Evolutionary conservation across 2,329 filamentous ascomycete genomes (phyloP).

Genomic region (Allantophomopsis lycopodina): DNA sequence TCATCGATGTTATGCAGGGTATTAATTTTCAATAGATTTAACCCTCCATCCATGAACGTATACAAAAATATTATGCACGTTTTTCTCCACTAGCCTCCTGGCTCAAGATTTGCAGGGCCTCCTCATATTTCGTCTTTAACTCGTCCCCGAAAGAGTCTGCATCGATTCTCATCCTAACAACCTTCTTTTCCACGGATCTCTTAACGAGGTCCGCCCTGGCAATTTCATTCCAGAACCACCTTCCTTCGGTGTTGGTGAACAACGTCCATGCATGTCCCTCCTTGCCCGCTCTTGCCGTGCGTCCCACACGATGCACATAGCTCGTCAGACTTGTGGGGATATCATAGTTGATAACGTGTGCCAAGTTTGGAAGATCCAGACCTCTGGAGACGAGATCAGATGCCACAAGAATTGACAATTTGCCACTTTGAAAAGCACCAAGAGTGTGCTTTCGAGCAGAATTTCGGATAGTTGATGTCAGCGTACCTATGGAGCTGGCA

Average conservation of each 20-base stretch:
- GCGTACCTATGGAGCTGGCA: conserved; percentile 45
- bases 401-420: conserved; percentile 65
- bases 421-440: conserved; percentile 46
- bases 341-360: conserved; percentile 90
- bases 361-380: conserved; percentile 66
- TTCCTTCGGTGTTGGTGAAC: conserved; percentile 62
- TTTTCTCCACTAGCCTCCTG: conserved; percentile 25
- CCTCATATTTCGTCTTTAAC: conserved; percentile 26
- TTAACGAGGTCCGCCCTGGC: conserved; percentile 39
- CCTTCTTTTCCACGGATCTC: conserved; percentile 24
- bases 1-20: no score
- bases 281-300: conserved; percentile 73
- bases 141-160: conserved; percentile 24
- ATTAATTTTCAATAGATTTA: no score
- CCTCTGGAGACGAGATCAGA: conserved; percentile 90
- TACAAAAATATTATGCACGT: no score
- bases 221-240: conserved; percentile 83
- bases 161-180: conserved; percentile 28
- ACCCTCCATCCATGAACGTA: no score
- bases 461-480: conserved; percentile 68
- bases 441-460: conserved; percentile 55
- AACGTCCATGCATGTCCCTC: conserved; percentile 75
- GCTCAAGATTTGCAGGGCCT: conserved; percentile 46
- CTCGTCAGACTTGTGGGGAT: conserved; percentile 67
- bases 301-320: conserved; percentile 85